These are phyloP conservation scores for Phaeosphaeriaceae sp. DNA, from an alignment of 2,329 filamentous ascomycete species.

Conservation along the genomic window DNA sequence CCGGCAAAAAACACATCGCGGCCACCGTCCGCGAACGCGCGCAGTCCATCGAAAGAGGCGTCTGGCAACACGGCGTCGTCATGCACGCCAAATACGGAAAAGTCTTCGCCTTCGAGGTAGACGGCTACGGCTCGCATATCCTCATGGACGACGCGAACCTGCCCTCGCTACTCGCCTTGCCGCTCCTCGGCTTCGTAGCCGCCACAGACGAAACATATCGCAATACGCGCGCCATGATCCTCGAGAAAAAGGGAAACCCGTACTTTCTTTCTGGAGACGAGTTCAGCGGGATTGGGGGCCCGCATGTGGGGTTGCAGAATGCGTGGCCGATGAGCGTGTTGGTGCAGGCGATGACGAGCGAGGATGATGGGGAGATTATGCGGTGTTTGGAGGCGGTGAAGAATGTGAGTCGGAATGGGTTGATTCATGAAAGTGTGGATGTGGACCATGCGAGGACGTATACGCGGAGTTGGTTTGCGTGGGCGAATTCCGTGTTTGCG, in stretches of 20 bases:
- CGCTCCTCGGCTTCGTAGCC: conserved; percentile 76
- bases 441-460: conserved; percentile 74
- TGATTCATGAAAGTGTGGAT: conserved; percentile 92
- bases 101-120: conserved; percentile 87
- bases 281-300: conserved; percentile 88
- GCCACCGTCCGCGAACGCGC: conserved; percentile 62
- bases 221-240: conserved; percentile 85
- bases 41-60: conserved; percentile 72
- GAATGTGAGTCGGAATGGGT: conserved; percentile 73
- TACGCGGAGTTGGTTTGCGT: conserved; percentile 95
- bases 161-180: conserved; percentile 78
- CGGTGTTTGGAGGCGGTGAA: conserved; percentile 77
- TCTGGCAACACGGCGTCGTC: conserved; percentile 85
- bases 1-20: conserved; percentile 61
- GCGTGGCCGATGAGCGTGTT: conserved; percentile 98
- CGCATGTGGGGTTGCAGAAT: conserved; percentile 80
- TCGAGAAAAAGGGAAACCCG: conserved; percentile 79
- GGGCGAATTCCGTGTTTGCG: conserved; percentile 97
- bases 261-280: conserved; percentile 80
- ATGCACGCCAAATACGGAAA: conserved; percentile 75
- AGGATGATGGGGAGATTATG: conserved; percentile 81
- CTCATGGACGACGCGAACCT: conserved; percentile 92
- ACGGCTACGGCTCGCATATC: conserved; percentile 82
- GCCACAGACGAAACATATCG: conserved; percentile 74
- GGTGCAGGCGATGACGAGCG: conserved; percentile 86